Evolutionary conservation across 306 rosid species (phyloP).

Genomic region (Chamaecrista fasciculata): DNA sequence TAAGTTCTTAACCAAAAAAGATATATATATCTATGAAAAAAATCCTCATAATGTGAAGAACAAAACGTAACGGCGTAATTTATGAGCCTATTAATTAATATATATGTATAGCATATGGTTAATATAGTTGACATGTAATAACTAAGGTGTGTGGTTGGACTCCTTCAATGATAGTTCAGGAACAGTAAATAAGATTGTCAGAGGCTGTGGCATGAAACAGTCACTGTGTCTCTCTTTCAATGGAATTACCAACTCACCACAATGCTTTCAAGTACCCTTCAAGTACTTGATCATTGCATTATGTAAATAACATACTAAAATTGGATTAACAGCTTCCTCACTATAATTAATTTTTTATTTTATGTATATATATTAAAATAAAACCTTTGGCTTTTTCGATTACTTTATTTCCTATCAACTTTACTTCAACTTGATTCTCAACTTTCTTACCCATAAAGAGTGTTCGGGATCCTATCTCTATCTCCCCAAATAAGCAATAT

Average conservation of each 20-base stretch:
- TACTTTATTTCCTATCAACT: neutral
- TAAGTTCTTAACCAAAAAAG: too few species aligned
- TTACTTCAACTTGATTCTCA: neutral
- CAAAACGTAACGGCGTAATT: too few species aligned
- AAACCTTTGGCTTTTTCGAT: neutral
- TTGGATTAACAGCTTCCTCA: too few species aligned
- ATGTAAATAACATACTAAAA: too few species aligned
- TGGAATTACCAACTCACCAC: neutral
- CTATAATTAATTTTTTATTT: too few species aligned
- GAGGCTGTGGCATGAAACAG: neutral
- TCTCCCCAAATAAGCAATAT: constrained; percentile 4
- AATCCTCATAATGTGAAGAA: too few species aligned
- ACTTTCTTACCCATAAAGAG: neutral
- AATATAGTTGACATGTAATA: neutral
- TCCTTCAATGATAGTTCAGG: neutral
- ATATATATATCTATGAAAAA: too few species aligned
- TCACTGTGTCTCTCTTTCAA: neutral
- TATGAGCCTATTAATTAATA: too few species aligned
- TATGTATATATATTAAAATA: too few species aligned
- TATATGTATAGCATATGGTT: neutral
- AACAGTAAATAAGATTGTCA: constrained; percentile 1
- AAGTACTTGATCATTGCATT: too few species aligned
- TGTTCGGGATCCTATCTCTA: constrained; percentile 1
- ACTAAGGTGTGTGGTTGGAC: neutral
- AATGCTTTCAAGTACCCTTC: neutral